Conservation (phyloP, 73 alveolate species). For the Blepharisma stoltei region DNA sequence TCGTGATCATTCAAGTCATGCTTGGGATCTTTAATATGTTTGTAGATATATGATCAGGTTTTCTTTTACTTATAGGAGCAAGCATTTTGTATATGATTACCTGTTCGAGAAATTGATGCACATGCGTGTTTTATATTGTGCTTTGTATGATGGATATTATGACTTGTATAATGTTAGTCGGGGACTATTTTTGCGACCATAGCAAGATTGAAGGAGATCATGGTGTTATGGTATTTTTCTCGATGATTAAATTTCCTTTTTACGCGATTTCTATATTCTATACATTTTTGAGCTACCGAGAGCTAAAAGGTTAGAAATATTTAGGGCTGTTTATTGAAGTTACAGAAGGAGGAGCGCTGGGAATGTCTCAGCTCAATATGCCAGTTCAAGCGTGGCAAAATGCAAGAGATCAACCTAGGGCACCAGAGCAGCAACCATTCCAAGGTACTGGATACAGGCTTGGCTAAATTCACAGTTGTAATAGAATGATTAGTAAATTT, state of each 20-base stretch:
- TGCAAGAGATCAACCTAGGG: too few relatives aligned
- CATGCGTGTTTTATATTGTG: slow-evolving; percentile 7
- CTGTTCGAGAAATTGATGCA: slow-evolving; percentile 5
- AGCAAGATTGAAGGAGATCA: neutral
- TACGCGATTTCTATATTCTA: neutral
- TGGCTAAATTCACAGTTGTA: too few relatives aligned
- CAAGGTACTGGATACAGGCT: too few relatives aligned
- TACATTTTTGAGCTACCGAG: neutral
- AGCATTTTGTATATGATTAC: neutral
- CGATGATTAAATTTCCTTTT: slow-evolving; percentile 1
- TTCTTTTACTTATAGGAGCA: slow-evolving; percentile 7
- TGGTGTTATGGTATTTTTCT: neutral
- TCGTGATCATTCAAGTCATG: neutral
- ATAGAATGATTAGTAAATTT: too few relatives aligned
- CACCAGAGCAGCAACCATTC: too few relatives aligned
- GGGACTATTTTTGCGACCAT: neutral
- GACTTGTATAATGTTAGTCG: neutral
- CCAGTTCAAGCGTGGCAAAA: too few relatives aligned
- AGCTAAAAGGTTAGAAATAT: neutral
- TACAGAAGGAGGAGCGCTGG: too few relatives aligned
- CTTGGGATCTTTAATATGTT: slow-evolving; percentile 8
- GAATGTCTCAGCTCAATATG: too few relatives aligned
- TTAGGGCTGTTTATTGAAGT: too few relatives aligned
- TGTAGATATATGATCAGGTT: neutral
- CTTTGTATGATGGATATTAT: neutral